phyloP scores from a whole-genome alignment of 768 basidiomycete genomes.

The Trametes coccinea region DNA sequence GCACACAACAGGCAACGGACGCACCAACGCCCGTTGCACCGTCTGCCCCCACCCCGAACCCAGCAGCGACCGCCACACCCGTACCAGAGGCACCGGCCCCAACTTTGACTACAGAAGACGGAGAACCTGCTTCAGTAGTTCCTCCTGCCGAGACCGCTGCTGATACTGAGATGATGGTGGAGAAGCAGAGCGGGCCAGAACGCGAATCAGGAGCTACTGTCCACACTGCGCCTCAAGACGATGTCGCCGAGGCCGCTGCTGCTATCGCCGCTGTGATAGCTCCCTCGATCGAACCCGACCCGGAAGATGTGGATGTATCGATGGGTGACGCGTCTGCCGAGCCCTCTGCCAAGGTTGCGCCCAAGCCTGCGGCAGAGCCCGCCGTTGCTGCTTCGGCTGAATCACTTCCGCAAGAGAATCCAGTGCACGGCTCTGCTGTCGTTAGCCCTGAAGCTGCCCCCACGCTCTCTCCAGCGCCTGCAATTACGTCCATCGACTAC shows the following conservation, averaged over 20 bases:
- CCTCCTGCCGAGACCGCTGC: background rate
- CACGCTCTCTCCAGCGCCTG: background rate
- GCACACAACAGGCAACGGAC: background rate
- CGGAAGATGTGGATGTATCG: conserved; percentile 12
- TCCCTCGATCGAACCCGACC: conserved; percentile 1
- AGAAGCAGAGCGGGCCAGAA: background rate
- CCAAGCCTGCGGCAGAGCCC: background rate
- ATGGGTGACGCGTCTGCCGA: conserved; percentile 1
- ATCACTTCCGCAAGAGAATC: too few relatives aligned
- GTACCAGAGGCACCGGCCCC: background rate
- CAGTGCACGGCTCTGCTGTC: background rate
- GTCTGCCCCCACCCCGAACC: background rate
- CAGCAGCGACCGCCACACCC: background rate
- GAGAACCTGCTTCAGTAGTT: background rate
- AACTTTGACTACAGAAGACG: background rate
- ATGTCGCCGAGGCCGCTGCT: background rate
- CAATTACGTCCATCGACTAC: too few relatives aligned
- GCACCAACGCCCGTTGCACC: background rate
- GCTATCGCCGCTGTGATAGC: background rate
- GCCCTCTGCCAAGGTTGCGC: background rate
- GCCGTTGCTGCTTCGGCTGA: background rate
- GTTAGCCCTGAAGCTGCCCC: background rate
- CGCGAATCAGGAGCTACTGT: conserved; percentile 3
- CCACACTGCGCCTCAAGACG: conserved; percentile 10
- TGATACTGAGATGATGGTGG: conserved; percentile 3